A percentile compares a stretch with the other conserved stretches of the same genome.
These are phyloP conservation scores for Lotmaria passim DNA, from an alignment of 208 protist genomes.

Conservation along the genomic window DNA sequence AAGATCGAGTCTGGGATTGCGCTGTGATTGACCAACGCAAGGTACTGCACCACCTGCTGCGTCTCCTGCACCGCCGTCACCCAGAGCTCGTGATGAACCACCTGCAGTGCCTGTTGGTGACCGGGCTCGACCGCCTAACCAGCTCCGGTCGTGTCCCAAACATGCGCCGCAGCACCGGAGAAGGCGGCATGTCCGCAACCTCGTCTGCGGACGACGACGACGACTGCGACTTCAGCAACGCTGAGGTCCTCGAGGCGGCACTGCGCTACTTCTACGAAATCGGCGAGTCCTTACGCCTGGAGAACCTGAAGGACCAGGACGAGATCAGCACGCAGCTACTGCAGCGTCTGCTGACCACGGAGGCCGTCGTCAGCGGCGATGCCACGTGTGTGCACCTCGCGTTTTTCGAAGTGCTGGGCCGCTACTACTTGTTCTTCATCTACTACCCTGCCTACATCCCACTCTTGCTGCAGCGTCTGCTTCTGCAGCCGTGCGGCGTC, in stretches of 20 bases:
- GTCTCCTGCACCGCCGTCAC: conserved; percentile 62
- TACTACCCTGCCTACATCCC: conserved; percentile 62
- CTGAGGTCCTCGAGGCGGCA: conserved; percentile 64
- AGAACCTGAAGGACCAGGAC: conserved; percentile 40
- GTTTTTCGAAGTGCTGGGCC: conserved; percentile 81
- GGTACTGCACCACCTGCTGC: conserved; percentile 60
- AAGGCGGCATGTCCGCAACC: not conserved
- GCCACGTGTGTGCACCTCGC: conserved; percentile 64
- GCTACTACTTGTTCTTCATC: conserved; percentile 73
- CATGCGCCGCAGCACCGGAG: not conserved
- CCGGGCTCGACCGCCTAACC: conserved; percentile 18
- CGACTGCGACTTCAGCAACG: conserved; percentile 36
- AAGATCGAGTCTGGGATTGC: conserved; percentile 61
- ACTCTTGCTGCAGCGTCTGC: conserved; percentile 66
- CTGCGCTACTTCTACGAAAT: conserved; percentile 83
- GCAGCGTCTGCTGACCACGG: conserved; percentile 47
- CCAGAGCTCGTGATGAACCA: conserved; percentile 59
- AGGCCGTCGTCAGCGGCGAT: conserved; percentile 34
- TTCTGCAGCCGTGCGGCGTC: conserved; percentile 71
- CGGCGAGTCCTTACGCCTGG: conserved; percentile 64
- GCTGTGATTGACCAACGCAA: conserved; percentile 72
- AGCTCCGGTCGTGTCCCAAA: conserved; percentile 1
- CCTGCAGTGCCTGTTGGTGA: conserved; percentile 37
- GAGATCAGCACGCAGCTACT: conserved; percentile 61
- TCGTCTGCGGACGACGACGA: not conserved